Conservation (phyloP, 139 green algal genomes). For the Zygnema cylindricum region DNA sequence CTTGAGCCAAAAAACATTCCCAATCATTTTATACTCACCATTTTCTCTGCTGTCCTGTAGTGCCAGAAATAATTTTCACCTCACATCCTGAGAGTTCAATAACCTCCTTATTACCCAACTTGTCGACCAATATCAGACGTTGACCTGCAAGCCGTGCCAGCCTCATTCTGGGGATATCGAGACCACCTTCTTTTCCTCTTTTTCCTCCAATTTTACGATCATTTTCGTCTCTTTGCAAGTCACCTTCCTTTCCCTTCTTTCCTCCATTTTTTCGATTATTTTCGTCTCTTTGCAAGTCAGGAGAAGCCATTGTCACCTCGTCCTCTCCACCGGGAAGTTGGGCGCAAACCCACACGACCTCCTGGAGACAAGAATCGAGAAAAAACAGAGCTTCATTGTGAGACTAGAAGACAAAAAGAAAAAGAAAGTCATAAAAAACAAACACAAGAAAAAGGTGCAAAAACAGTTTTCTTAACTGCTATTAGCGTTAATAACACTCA, state of each 20-base stretch:
- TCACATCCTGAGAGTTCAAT: background rate
- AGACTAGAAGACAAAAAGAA: background rate
- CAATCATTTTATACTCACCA: no score
- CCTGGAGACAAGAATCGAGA: background rate
- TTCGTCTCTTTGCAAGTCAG: background rate
- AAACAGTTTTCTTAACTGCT: no score
- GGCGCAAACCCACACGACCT: background rate
- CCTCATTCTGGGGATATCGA: background rate
- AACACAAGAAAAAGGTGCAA: background rate
- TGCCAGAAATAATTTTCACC: background rate
- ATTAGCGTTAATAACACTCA: no score
- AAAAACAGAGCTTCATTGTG: background rate
- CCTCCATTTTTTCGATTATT: background rate
- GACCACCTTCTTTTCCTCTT: background rate
- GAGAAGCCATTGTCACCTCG: background rate
- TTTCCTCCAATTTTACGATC: background rate
- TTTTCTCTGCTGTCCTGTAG: background rate
- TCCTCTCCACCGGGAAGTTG: background rate
- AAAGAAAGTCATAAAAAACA: background rate
- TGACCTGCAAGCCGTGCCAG: background rate
- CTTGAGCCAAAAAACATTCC: no score
- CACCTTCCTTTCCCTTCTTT: background rate
- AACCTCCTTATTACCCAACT: background rate
- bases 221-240: background rate
- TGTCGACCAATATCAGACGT: background rate